Percentiles rank a stretch among this genome's conserved stretches.
Evolutionary conservation across 2,329 filamentous ascomycete genomes (phyloP).

Genomic region (Exophiala aquamarina): DNA sequence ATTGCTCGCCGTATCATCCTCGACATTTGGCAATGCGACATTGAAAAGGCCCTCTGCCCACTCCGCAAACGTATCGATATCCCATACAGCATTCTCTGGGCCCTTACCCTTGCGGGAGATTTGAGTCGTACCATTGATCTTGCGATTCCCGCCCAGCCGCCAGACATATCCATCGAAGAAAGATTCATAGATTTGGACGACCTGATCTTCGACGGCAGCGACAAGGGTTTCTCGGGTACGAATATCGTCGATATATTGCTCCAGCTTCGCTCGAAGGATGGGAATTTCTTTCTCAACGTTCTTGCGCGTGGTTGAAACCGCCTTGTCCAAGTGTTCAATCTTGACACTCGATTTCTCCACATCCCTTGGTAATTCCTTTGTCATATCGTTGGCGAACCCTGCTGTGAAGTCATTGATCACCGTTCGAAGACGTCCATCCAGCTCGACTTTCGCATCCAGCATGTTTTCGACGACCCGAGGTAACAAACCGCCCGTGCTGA

Average conservation of each 20-base stretch:
- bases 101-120: slow-evolving; percentile 56
- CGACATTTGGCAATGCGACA: slow-evolving; percentile 33
- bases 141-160: slow-evolving; percentile 28
- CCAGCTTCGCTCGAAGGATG: slow-evolving; percentile 55
- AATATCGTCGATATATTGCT: slow-evolving; percentile 64
- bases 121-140: slow-evolving; percentile 35
- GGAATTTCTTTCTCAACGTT: slow-evolving; percentile 60
- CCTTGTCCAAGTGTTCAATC: slow-evolving; percentile 39
- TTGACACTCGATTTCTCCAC: slow-evolving; percentile 34
- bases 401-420: slow-evolving; percentile 68
- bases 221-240: slow-evolving; percentile 66
- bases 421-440: slow-evolving; percentile 61
- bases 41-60: slow-evolving; percentile 62
- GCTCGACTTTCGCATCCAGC: slow-evolving; percentile 68
- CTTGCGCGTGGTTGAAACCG: slow-evolving; percentile 50
- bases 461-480: slow-evolving; percentile 70
- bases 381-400: slow-evolving; percentile 58
- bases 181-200: slow-evolving; percentile 62
- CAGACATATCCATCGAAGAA: slow-evolving; percentile 56
- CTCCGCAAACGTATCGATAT: slow-evolving; percentile 63
- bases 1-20: slow-evolving; percentile 33
- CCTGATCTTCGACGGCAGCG: slow-evolving; percentile 63
- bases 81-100: slow-evolving; percentile 63
- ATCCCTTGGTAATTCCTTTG: slow-evolving; percentile 38
- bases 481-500: slow-evolving; percentile 55